phyloP scores from a whole-genome alignment of 306 rosid genomes.

The Oemleria cerasiformis region DNA sequence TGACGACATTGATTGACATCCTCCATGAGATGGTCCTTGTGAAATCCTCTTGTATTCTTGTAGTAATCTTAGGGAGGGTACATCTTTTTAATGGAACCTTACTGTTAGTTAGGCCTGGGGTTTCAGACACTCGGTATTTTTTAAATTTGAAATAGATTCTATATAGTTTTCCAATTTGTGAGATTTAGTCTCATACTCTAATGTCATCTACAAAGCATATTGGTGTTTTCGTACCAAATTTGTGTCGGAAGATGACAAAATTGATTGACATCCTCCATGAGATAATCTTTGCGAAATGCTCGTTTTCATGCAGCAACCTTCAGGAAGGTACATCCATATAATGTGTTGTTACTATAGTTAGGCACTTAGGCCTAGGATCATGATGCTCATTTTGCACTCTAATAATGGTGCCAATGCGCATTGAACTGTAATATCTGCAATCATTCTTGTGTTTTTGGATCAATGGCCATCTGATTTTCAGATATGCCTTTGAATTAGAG shows the following conservation, averaged over 20 bases:
- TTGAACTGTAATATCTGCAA: too few relatives aligned
- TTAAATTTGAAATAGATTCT: neutral
- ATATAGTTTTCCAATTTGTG: neutral
- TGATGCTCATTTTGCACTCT: neutral
- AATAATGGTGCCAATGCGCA: too few relatives aligned
- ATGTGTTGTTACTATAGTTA: neutral
- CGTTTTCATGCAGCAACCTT: slow-evolving; percentile 10
- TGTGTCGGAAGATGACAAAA: slow-evolving; percentile 95
- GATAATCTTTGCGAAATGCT: neutral
- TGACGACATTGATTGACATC: slow-evolving; percentile 12
- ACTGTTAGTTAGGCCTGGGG: neutral
- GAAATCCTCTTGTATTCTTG: slow-evolving; percentile 12
- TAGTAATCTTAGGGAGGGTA: slow-evolving; percentile 7
- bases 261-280: slow-evolving; percentile 6
- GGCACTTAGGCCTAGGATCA: neutral
- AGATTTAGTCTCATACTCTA: neutral
- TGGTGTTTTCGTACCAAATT: slow-evolving; percentile 33
- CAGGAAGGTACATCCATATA: slow-evolving; percentile 9
- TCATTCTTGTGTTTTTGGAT: too few relatives aligned
- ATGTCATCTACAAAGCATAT: slow-evolving; percentile 40
- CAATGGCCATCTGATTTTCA: too few relatives aligned
- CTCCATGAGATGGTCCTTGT: slow-evolving; percentile 5
- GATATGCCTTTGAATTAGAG: too few relatives aligned
- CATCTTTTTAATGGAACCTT: neutral
- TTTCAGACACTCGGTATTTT: neutral